Base-by-base conservation (phyloP, 169 alveolate species). In the Besnoitia besnoiti region DNA sequence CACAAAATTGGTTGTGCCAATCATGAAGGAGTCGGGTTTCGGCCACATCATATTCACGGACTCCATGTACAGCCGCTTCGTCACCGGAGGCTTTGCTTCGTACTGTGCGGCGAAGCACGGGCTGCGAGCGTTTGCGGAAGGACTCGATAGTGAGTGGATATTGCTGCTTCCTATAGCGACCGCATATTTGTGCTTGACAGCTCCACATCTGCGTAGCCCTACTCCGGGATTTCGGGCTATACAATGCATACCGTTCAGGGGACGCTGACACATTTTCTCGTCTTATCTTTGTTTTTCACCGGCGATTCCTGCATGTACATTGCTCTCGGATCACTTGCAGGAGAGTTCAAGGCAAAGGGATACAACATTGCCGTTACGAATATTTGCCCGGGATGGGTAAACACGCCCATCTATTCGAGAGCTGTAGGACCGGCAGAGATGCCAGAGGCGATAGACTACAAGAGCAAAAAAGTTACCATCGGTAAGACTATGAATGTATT, bases 41-140 rank as follows among this genome's bases (percentile, higher is more conserved):
- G 87, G 87, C 14, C 87, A 77, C 87, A 77, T 77, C 50, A 77
- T 77, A 19, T 77, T 77, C 47, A 77, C 87, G 42, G 87, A 8
- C 40, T 77, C 87, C 59, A 77, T 77, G 87, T 77, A 77, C 40
- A 35, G 87, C 59, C 87, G 87, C 10, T 77, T 77, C 40, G 87
- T 44, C 61, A 42, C 87, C 0, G 87, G 87, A 14, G 87, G 87
- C 59, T 77, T 77, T 59, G 87, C 87, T 21, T 39, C 87, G 12
- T 77, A 77, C 87, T 77, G 87, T 37, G 59, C 87, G 3, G 87
- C 87, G 42, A 77, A 77, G 59, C 87, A 77, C 59, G 87, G 87
- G n/a, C 87, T 77, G 62, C 33, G 87, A n/a, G 87, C 87, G 10
- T 77, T 77, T 24, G 87, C 87, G 5, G 87, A 77, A 77, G 87